Conservation (phyloP, 805 yeast genomes). For the Tetrapisispora taiwanensis region DNA sequence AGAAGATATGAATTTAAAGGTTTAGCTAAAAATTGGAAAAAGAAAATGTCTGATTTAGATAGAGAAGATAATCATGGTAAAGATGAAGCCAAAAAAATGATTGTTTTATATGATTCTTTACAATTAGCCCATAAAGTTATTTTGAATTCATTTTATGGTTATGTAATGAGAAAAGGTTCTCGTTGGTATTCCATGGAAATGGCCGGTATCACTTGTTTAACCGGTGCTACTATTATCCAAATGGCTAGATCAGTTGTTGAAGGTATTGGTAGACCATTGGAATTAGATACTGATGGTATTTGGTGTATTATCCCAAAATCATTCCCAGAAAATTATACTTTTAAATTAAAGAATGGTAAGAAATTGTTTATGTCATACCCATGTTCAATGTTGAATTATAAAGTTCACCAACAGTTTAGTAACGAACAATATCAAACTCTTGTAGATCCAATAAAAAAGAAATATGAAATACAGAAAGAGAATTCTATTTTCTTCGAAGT, state of each 20-base stretch:
- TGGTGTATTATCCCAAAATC: slow-evolving; percentile 96
- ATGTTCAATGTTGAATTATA: slow-evolving; percentile 88
- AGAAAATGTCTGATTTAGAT: slow-evolving; percentile 50
- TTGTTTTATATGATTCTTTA: slow-evolving; percentile 83
- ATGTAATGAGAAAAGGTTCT: slow-evolving; percentile 98
- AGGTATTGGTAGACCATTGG: slow-evolving; percentile 88
- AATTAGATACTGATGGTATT: slow-evolving; percentile 96
- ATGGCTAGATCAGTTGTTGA: slow-evolving; percentile 91
- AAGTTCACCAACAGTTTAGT: slow-evolving; percentile 84
- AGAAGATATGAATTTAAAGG: slow-evolving; percentile 94
- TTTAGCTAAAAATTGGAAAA: slow-evolving; percentile 88
- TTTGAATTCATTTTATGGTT: slow-evolving; percentile 92
- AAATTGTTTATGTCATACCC: slow-evolving; percentile 76
- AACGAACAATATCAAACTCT: slow-evolving; percentile 90
- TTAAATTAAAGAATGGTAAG: slow-evolving; percentile 69
- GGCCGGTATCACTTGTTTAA: slow-evolving; percentile 98
- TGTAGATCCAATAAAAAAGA: slow-evolving; percentile 54
- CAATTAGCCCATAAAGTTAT: slow-evolving; percentile 97
- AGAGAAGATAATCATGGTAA: slow-evolving; percentile 46
- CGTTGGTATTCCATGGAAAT: slow-evolving; percentile 99
- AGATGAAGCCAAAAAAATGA: slow-evolving; percentile 92
- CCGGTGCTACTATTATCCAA: slow-evolving; percentile 96
- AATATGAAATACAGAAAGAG: slow-evolving; percentile 72
- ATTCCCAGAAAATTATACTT: slow-evolving; percentile 80
- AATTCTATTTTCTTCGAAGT: slow-evolving; percentile 96